Percentiles rank a stretch among this genome's conserved stretches.
Conservation (phyloP, 139 green algal genomes). For the Picochlorum sp. region DNA sequence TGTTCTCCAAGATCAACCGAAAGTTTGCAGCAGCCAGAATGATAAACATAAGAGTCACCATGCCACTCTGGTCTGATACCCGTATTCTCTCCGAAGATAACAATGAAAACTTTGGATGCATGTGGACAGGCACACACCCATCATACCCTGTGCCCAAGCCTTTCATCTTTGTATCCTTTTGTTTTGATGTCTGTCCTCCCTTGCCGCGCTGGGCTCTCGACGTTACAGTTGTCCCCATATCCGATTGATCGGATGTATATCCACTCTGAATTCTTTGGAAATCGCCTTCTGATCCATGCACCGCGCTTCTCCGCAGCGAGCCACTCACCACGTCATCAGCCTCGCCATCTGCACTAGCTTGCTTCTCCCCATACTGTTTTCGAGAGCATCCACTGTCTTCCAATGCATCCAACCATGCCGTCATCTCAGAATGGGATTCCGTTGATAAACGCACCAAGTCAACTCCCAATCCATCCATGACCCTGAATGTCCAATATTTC, state of each 20-base stretch:
- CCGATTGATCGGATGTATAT: slow-evolving; percentile 34
- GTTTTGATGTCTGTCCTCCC: not conserved
- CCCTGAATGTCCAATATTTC: slow-evolving; percentile 33
- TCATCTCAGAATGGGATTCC: slow-evolving; percentile 16
- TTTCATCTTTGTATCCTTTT: not conserved
- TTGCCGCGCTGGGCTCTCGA: not conserved
- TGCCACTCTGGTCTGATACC: slow-evolving; percentile 32
- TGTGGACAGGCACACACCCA: slow-evolving; percentile 46
- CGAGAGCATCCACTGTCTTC: slow-evolving; percentile 28
- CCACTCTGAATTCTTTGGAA: not conserved
- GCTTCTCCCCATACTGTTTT: not conserved
- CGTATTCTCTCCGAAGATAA: slow-evolving; percentile 59
- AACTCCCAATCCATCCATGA: slow-evolving; percentile 27
- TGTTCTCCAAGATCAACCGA: slow-evolving; percentile 81
- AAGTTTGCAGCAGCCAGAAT: slow-evolving; percentile 67
- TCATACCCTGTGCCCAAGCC: not conserved
- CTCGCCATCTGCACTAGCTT: not conserved
- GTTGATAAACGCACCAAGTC: slow-evolving; percentile 41
- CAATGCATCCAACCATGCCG: slow-evolving; percentile 47
- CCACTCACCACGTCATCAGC: not conserved
- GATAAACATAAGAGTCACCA: slow-evolving; percentile 68
- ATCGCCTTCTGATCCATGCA: not conserved
- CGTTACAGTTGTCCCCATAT: slow-evolving; percentile 10
- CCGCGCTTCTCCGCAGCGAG: not conserved
- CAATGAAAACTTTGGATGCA: slow-evolving; percentile 22